These are phyloP conservation scores for Lodderomyces jiufengensis DNA, from an alignment of 1,139 yeast species.

Conservation along the genomic window DNA sequence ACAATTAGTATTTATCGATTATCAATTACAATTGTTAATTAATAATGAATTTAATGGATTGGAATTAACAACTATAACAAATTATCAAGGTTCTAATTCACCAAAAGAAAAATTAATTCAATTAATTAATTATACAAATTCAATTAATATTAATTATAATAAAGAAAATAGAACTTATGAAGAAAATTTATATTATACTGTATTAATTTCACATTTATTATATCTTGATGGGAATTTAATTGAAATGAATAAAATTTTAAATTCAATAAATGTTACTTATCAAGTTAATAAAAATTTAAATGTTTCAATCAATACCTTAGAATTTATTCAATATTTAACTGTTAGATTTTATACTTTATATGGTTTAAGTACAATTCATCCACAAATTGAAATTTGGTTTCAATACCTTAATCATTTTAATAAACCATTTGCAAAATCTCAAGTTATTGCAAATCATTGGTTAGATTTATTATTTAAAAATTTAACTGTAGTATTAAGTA, in stretches of 20 bases:
- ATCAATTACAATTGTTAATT: constrained; percentile 35
- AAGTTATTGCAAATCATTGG: constrained; percentile 40
- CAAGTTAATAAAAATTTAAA: constrained; percentile 13
- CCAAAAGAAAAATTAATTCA: constrained; percentile 26
- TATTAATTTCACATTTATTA: constrained; percentile 36
- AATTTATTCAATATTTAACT: constrained; percentile 32
- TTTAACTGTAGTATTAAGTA: constrained; percentile 23
- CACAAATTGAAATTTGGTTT: constrained; percentile 25
- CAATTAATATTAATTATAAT: constrained; percentile 26
- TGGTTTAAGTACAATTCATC: constrained; percentile 21
- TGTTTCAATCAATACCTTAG: constrained; percentile 17
- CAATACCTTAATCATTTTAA: constrained; percentile 27
- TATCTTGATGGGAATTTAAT: constrained; percentile 27
- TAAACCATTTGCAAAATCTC: constrained; percentile 30
- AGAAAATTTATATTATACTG: constrained; percentile 33
- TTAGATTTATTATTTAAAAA: constrained; percentile 29
- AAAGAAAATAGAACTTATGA: constrained; percentile 23
- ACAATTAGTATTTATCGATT: constrained; percentile 38
- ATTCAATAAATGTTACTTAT: constrained; percentile 16
- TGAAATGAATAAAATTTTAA: constrained; percentile 20
- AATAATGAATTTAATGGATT: constrained; percentile 31
- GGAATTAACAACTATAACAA: constrained; percentile 22
- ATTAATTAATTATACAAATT: constrained; percentile 28
- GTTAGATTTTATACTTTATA: constrained; percentile 35
- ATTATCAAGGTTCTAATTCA: constrained; percentile 17